These are phyloP conservation scores for Coemansia sp. DNA, from an alignment of 192 early-diverging fungal species.

Conservation along the genomic window DNA sequence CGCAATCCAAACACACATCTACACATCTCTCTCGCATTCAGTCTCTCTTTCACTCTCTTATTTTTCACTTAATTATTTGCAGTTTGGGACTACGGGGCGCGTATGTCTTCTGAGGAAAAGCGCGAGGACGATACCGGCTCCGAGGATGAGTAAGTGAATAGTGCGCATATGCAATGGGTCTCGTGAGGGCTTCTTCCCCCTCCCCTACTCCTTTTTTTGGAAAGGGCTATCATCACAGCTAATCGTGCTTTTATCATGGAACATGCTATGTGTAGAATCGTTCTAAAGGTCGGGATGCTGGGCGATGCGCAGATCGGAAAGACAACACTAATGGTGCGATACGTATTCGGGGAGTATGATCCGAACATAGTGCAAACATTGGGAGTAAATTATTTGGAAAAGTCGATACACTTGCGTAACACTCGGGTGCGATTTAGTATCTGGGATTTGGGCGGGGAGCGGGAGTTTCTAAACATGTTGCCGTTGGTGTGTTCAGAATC, in stretches of 20 bases:
- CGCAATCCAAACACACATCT: slow-evolving; percentile 15
- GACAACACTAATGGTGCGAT: slow-evolving; percentile 96
- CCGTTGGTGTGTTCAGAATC: slow-evolving; percentile 97
- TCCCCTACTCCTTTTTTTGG: background rate
- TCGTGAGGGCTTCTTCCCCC: background rate
- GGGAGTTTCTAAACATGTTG: slow-evolving; percentile 97
- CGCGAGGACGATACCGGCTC: slow-evolving; percentile 12
- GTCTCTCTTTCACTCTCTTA: background rate
- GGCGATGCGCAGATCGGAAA: slow-evolving; percentile 97
- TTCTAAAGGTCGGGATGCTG: slow-evolving; percentile 95
- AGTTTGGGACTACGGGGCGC: background rate
- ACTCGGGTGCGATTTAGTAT: slow-evolving; percentile 96
- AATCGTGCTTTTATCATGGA: background rate
- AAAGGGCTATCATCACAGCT: background rate
- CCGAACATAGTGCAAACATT: slow-evolving; percentile 95
- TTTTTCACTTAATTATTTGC: background rate
- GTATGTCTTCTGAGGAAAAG: slow-evolving; percentile 10
- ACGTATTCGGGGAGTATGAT: slow-evolving; percentile 93
- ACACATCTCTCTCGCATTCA: background rate
- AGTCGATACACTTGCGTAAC: slow-evolving; percentile 86
- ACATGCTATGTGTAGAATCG: slow-evolving; percentile 54
- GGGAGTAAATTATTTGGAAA: slow-evolving; percentile 97
- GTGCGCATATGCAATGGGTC: slow-evolving; percentile 10
- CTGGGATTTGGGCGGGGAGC: slow-evolving; percentile 96
- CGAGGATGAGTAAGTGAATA: slow-evolving; percentile 17